Evolutionary conservation across 1,284 basidiomycete genomes (phyloP).

Genomic region (Apiotrichum sp.): DNA sequence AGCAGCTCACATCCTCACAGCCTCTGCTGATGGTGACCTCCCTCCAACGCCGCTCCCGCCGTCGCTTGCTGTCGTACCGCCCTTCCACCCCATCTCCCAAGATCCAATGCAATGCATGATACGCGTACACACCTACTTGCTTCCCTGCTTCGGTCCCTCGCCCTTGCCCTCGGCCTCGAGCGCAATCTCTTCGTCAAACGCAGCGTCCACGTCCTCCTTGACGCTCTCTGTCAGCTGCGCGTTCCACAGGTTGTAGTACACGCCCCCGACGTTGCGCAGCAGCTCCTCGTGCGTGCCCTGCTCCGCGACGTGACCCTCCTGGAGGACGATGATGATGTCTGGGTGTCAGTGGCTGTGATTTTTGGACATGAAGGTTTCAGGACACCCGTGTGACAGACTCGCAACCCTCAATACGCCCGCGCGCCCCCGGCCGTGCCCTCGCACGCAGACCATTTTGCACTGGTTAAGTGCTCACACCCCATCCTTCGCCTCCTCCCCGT

Average conservation of each 20-base stretch:
- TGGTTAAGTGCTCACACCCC: too few species aligned
- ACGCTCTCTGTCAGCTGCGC: conserved; percentile 56
- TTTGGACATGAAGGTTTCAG: not conserved
- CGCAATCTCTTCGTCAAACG: conserved; percentile 10
- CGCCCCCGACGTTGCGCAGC: conserved; percentile 57
- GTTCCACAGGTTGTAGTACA: conserved; percentile 82
- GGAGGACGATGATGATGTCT: conserved; percentile 83
- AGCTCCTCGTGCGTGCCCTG: conserved; percentile 87
- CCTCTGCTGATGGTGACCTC: too few species aligned
- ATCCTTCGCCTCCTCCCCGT: too few species aligned
- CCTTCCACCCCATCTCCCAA: not conserved
- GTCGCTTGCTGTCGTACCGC: not conserved
- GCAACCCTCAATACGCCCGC: too few species aligned
- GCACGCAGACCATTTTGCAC: too few species aligned
- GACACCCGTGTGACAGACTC: too few species aligned
- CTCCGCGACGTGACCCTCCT: conserved; percentile 76
- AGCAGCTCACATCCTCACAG: too few species aligned
- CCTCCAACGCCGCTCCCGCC: too few species aligned
- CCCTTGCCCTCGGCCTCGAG: not conserved
- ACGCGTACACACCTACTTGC: not conserved
- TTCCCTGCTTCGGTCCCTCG: not conserved
- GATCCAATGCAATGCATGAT: not conserved
- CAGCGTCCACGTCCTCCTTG: conserved; percentile 18
- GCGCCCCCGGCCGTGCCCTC: too few species aligned
- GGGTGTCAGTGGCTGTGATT: not conserved